A percentile compares a stretch with the other conserved stretches of the same genome.
phyloP scores from a whole-genome alignment of 2,329 filamentous ascomycete genomes.

The Clonostachys rosea region DNA sequence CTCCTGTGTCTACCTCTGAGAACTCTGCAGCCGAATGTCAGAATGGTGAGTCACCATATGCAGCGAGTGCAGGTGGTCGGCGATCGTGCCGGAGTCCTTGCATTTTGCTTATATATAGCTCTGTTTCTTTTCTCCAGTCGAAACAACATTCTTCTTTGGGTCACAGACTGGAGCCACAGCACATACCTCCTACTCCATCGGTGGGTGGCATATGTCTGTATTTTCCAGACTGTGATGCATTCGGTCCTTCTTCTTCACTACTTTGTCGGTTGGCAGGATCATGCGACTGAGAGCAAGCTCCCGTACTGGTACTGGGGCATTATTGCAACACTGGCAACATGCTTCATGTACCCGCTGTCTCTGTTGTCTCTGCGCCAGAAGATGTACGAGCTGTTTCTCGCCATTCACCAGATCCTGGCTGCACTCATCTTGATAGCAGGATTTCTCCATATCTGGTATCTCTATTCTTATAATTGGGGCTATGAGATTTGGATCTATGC shows the following conservation, averaged over 20 bases:
- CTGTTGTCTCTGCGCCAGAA: constrained; percentile 18
- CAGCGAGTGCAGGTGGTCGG: constrained; percentile 40
- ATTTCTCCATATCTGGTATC: constrained; percentile 28
- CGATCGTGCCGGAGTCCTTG: constrained; percentile 28
- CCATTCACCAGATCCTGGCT: constrained; percentile 20
- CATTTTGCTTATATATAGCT: constrained; percentile 22
- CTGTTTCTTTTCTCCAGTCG: constrained; percentile 24
- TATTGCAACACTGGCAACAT: constrained; percentile 17
- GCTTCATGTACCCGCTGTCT: constrained; percentile 15
- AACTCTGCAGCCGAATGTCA: constrained; percentile 32
- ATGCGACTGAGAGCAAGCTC: constrained; percentile 12
- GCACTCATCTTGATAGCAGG: constrained; percentile 23
- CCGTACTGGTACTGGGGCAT: constrained; percentile 27
- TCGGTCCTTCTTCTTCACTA: constrained; percentile 21
- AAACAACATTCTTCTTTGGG: constrained; percentile 25
- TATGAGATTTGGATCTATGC: constrained; percentile 29
- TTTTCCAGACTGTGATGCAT: constrained; percentile 69
- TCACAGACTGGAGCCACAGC: constrained; percentile 27
- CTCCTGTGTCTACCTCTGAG: constrained; percentile 9
- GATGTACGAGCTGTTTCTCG: constrained; percentile 26
- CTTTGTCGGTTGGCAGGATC: constrained; percentile 13
- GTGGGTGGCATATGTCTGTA: constrained; percentile 57
- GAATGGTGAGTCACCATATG: constrained; percentile 60
- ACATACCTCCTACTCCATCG: constrained; percentile 29
- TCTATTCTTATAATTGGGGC: constrained; percentile 24